These are phyloP conservation scores for Ramaria sp. DNA, from an alignment of 768 basidiomycete species.

Conservation along the genomic window DNA sequence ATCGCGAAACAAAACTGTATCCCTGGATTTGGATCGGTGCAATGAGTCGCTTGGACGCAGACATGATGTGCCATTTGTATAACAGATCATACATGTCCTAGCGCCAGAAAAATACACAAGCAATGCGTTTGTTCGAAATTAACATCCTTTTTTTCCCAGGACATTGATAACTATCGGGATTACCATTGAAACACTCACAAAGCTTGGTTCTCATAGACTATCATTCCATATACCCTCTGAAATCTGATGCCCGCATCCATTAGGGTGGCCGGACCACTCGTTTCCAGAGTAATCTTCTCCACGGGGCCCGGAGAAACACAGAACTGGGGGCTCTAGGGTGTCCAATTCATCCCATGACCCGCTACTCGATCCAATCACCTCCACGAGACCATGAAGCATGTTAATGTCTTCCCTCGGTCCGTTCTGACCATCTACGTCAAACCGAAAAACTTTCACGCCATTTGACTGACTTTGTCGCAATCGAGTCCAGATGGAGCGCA, in stretches of 20 bases:
- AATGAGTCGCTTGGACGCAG: constrained; percentile 15
- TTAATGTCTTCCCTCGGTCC: constrained; percentile 20
- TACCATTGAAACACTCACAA: too few relatives aligned
- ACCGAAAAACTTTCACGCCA: constrained; percentile 33
- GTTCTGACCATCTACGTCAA: constrained; percentile 19
- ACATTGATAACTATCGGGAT: too few relatives aligned
- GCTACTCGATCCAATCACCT: constrained; percentile 16
- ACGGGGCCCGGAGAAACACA: constrained; percentile 30
- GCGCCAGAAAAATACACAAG: too few relatives aligned
- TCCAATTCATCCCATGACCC: constrained; percentile 16
- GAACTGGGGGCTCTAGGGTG: constrained; percentile 17
- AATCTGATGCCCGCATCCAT: constrained; percentile 29
- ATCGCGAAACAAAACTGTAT: constrained; percentile 51
- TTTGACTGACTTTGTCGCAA: constrained; percentile 32
- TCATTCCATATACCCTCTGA: constrained; percentile 26
- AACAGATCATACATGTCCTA: too few relatives aligned
- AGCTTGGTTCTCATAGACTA: constrained; percentile 10
- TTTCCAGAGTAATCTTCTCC: neutral
- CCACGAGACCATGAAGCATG: constrained; percentile 22
- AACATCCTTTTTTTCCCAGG: too few relatives aligned
- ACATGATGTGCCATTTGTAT: too few relatives aligned
- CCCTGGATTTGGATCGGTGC: constrained; percentile 56
- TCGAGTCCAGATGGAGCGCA: constrained; percentile 38
- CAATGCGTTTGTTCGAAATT: too few relatives aligned
- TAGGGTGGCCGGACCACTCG: constrained; percentile 17